phyloP scores from a whole-genome alignment of 2,329 filamentous ascomycete genomes.

The Paecilomyces formosus region DNA sequence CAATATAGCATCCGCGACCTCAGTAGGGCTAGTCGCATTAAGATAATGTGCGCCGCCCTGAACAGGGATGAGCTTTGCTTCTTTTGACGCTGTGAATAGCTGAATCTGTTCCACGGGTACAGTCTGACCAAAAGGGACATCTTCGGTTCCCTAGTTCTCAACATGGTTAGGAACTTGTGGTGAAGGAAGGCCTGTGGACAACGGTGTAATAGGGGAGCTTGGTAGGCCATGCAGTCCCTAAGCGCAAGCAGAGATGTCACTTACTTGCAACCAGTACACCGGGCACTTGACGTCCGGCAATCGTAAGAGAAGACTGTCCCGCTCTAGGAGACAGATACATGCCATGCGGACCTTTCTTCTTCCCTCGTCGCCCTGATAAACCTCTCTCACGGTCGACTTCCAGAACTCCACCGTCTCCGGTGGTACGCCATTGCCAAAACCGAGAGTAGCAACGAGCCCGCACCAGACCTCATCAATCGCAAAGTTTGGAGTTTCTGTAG shows the following conservation, averaged over 20 bases:
- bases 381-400: constrained; percentile 30
- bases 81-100: constrained; percentile 34
- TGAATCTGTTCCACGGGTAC: constrained; percentile 34
- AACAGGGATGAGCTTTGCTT: constrained; percentile 32
- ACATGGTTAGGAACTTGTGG: constrained; percentile 22
- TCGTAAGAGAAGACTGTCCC: constrained; percentile 38
- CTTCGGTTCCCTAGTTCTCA: constrained; percentile 4
- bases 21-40: constrained; percentile 35
- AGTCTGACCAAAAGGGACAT: constrained; percentile 2
- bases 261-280: constrained; percentile 40
- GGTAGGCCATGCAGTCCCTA: too few species aligned
- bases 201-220: too few species aligned
- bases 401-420: constrained; percentile 31
- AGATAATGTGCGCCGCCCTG: constrained; percentile 41
- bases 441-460: constrained; percentile 36
- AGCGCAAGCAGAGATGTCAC: neutral
- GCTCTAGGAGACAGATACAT: constrained; percentile 37
- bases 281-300: constrained; percentile 40
- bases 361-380: constrained; percentile 41
- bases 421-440: constrained; percentile 33
- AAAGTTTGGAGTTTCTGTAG: constrained; percentile 30
- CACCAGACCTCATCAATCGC: constrained; percentile 28
- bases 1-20: constrained; percentile 37
- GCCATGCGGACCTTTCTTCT: constrained; percentile 36
- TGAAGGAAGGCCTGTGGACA: too few species aligned